Evolutionary conservation across 257 asterid genomes (phyloP).

Genomic region (Sherardia arvensis): DNA sequence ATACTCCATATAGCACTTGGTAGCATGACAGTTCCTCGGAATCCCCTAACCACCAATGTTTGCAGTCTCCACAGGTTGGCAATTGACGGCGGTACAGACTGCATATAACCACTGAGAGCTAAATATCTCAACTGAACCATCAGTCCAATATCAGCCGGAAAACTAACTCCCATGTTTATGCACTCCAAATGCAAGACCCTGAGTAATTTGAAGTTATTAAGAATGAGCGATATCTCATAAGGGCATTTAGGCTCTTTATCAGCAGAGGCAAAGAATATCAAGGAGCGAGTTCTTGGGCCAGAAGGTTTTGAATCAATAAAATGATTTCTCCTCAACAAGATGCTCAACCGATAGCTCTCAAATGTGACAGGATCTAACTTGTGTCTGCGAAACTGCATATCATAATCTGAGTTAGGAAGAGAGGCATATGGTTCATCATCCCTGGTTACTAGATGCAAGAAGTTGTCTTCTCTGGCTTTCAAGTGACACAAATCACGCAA

Average conservation of each 20-base stretch:
- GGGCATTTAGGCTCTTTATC: conserved; percentile 1
- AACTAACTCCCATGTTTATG: background rate
- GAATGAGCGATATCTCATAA: conserved; percentile 2
- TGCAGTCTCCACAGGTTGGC: conserved; percentile 3
- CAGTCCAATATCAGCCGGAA: background rate
- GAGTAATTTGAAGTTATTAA: conserved; percentile 1
- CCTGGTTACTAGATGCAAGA: background rate
- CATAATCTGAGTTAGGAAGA: background rate
- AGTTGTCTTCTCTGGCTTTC: background rate
- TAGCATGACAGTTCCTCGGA: background rate
- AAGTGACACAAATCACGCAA: background rate
- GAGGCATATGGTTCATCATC: conserved; percentile 4
- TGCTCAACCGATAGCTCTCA: background rate
- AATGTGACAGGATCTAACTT: background rate
- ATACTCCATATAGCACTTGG: conserved; percentile 9
- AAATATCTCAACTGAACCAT: conserved; percentile 9
- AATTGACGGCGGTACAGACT: background rate
- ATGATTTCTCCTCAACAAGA: background rate
- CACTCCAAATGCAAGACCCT: background rate
- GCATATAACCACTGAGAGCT: background rate
- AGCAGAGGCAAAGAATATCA: conserved; percentile 7
- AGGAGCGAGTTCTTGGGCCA: background rate
- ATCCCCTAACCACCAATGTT: conserved; percentile 1
- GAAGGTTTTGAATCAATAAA: conserved; percentile 1
- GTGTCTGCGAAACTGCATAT: background rate